Conservation (phyloP, 345 rosid species). For the Geranium brycei region DNA sequence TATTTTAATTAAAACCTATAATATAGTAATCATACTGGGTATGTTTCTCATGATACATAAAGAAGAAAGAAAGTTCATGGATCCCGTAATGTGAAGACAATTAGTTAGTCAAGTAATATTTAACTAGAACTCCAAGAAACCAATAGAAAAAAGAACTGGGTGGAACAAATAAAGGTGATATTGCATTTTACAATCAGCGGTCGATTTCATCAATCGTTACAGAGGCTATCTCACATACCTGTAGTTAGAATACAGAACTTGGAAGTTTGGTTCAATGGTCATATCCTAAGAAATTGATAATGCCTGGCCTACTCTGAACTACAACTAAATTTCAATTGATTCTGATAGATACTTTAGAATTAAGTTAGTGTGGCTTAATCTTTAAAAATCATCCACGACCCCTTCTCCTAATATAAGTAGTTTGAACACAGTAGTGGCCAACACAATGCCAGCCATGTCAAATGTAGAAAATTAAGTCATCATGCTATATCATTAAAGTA, state of each 20-base stretch:
- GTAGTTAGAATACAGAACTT: too few species aligned
- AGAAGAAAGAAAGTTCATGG: too few species aligned
- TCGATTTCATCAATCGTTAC: too few species aligned
- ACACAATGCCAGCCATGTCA: background rate
- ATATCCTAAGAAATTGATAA: background rate
- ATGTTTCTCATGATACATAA: background rate
- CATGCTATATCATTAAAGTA: background rate
- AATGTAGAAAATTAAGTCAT: background rate
- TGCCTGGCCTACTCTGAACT: background rate
- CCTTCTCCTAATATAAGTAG: background rate
- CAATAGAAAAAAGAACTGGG: too few species aligned
- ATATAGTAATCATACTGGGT: background rate
- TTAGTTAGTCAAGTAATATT: too few species aligned
- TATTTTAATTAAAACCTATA: background rate
- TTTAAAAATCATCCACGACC: background rate
- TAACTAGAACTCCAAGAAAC: too few species aligned
- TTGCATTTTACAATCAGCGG: too few species aligned
- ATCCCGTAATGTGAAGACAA: too few species aligned
- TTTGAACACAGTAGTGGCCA: background rate
- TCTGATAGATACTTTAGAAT: too few species aligned
- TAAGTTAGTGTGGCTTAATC: background rate
- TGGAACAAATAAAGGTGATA: too few species aligned
- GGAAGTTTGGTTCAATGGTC: too few species aligned
- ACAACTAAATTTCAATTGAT: background rate
- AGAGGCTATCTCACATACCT: too few species aligned